A percentile compares a stretch with the other conserved stretches of the same genome.
Evolutionary conservation across 306 rosid genomes (phyloP).

Genomic region (Sophora flavescens): DNA sequence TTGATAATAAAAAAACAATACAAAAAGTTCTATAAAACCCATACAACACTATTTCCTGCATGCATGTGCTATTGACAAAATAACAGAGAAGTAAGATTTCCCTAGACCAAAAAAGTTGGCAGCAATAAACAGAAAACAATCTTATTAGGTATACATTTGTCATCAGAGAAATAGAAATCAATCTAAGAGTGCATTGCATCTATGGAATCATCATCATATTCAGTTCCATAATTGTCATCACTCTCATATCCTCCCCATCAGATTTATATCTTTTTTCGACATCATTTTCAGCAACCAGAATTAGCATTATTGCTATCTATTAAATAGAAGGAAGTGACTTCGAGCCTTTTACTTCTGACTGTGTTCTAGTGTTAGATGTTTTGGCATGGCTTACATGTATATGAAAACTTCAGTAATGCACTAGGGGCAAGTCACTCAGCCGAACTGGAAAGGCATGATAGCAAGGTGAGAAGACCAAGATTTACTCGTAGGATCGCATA

Average conservation of each 20-base stretch:
- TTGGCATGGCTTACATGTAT: background rate
- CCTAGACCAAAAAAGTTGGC: background rate
- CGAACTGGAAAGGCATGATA: background rate
- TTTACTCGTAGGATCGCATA: no score
- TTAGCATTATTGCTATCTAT: background rate
- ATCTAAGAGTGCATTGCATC: background rate
- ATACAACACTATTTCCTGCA: background rate
- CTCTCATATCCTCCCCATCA: background rate
- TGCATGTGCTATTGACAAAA: background rate
- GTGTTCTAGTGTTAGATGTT: background rate
- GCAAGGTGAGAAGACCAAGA: no score
- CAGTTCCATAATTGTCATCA: background rate
- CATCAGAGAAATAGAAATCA: conserved; percentile 10
- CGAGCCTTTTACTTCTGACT: background rate
- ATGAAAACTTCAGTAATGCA: background rate
- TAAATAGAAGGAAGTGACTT: background rate
- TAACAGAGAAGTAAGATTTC: background rate
- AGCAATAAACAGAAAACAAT: background rate
- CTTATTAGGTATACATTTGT: background rate
- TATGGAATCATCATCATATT: background rate
- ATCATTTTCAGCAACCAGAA: conserved; percentile 1
- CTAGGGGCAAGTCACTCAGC: background rate
- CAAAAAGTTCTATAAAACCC: background rate
- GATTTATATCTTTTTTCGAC: background rate
- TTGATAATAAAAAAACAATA: background rate